A percentile compares a stretch with the other conserved stretches of the same genome.
Conservation (phyloP, 140 eudicot genomes). For the Ambrosia hybrid region DNA sequence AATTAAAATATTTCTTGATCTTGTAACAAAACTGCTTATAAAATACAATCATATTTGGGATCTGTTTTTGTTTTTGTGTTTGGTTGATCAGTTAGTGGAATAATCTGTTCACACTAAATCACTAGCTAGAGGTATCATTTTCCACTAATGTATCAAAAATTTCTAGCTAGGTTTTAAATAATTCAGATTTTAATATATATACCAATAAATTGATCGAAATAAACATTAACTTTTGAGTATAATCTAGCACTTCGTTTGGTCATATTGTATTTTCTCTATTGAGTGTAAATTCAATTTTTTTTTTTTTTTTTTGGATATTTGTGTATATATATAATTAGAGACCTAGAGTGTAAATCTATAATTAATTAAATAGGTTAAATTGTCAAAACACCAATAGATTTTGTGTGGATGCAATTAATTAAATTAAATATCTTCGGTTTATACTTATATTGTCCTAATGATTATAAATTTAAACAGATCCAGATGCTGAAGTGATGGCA, state of each 20-base stretch:
- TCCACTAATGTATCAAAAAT: neutral
- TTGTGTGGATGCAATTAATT: neutral
- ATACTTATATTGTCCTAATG: neutral
- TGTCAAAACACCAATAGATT: neutral
- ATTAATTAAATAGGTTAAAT: neutral
- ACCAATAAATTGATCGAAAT: neutral
- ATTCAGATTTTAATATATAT: neutral
- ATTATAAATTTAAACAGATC: neutral
- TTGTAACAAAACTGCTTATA: neutral
- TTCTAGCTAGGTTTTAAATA: neutral
- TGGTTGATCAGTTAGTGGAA: neutral
- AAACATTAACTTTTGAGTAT: slow-evolving; percentile 5
- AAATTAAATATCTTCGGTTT: too few species aligned
- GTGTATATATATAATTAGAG: too few species aligned
- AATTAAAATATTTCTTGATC: slow-evolving; percentile 14
- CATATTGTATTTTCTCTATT: neutral
- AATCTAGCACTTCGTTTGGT: too few species aligned
- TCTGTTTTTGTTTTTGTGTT: neutral
- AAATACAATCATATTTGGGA: slow-evolving; percentile 6
- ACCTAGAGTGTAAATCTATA: neutral
- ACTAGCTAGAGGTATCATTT: neutral
- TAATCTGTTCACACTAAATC: neutral
- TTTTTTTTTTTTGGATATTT: neutral
- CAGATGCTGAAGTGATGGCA: too few species aligned
- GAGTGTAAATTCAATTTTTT: slow-evolving; percentile 21